Evolutionary conservation across 371 early-diverging fungal genomes (phyloP), one percentile per base, ranked within the genome.

Genomic region (Globomyces sp.): DNA sequence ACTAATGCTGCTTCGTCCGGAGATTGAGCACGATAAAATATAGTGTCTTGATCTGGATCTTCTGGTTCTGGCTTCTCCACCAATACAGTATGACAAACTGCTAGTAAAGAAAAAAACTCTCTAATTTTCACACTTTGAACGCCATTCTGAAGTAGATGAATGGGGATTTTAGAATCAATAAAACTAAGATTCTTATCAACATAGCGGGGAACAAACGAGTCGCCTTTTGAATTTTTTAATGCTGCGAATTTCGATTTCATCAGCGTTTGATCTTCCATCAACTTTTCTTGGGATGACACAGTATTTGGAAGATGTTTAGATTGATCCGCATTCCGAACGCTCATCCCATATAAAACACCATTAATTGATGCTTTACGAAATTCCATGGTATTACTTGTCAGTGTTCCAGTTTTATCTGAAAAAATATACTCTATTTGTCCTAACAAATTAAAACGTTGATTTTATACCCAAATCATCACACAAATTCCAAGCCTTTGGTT

Each of bases 321-420:
- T 24, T 24, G 24, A 24, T 34, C 83, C 86, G 2, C 83, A 86
- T 66, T 87, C 86, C 0, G 86, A 61, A 3, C 3, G 45, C 83
- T 66, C 85, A 84, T 8, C 80, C 94, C 96, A 70, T 96, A 96
- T 11, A 89, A 77, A 24, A 80, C 80, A 40, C 93, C 95, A 50
- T 80, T 85, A 71, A 94, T 92, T 1, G 90, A 80, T 72, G 92
- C 92, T 76, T 90, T 90, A 42, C 93, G 88, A 69, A 95, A 94
- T 71, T 93, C 84, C 91, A 91, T 91, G 39, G 92, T 81, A 75
- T 99, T 99, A 71, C 90, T 86, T n/a, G 99, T 99, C 43, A 99
- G 80, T 2, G 99, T 98, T 6, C 99, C 99, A 44, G 99, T 99
- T 72, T 98, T 99, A 80, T 99, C 98, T 36, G 92, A 90, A 72